Conservation (phyloP, 179 eudicot genomes). For the Silene noctiflora region DNA sequence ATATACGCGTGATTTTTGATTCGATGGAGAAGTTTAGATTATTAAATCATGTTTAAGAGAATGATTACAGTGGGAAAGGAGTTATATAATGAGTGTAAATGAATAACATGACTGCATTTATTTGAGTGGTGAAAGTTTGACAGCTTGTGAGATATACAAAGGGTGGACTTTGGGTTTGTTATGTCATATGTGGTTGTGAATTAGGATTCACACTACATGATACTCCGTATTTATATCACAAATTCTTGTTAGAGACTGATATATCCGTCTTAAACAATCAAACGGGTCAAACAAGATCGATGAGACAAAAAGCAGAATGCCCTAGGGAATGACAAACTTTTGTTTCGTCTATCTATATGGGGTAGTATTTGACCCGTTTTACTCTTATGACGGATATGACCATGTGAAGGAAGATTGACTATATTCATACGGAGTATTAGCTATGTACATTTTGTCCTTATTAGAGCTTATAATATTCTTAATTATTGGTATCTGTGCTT, state of each 20-base stretch:
- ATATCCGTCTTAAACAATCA: too few species aligned
- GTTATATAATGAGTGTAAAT: constrained; percentile 8
- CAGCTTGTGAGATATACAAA: constrained; percentile 3
- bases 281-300: too few species aligned
- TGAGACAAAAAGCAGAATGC: too few species aligned
- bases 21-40: background rate
- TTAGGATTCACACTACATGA: constrained; percentile 1
- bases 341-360: too few species aligned
- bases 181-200: background rate
- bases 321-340: too few species aligned
- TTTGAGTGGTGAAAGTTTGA: constrained; percentile 8
- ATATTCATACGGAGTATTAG: too few species aligned
- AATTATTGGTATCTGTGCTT: background rate
- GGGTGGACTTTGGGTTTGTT: background rate
- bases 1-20: background rate
- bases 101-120: constrained; percentile 28
- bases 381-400: too few species aligned
- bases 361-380: too few species aligned
- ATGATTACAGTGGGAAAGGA: background rate
- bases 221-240: background rate
- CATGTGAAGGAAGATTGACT: too few species aligned
- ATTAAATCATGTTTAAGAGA: background rate
- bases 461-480: background rate
- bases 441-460: constrained; percentile 8
- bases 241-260: too few species aligned